Conservation (phyloP, 106 monocot genomes). For the Phalaenopsis equestris region DNA sequence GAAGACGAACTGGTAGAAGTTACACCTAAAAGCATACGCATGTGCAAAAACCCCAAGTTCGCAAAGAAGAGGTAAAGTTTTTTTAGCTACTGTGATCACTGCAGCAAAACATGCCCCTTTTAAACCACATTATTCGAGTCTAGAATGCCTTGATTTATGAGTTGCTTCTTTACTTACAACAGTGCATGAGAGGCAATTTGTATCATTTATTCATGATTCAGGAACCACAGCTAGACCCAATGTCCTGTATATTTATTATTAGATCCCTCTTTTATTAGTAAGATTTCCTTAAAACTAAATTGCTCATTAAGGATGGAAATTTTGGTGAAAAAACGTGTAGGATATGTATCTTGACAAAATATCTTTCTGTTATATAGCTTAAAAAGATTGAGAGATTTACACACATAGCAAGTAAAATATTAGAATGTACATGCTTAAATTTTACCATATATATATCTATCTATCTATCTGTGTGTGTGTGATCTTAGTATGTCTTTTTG, state of each 20-base stretch:
- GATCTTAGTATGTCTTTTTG: no score
- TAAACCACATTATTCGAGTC: no score
- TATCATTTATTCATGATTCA: not conserved
- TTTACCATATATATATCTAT: no score
- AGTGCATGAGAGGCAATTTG: not conserved
- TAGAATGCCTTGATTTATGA: not conserved
- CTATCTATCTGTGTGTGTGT: no score
- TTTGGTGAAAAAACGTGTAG: not conserved
- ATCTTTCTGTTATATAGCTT: no score
- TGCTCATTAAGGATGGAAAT: not conserved
- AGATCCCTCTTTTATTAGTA: not conserved
- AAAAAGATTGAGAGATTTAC: no score
- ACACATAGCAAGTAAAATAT: no score
- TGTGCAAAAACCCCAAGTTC: slow-evolving; percentile 87
- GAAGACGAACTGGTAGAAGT: slow-evolving; percentile 97
- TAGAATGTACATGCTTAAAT: no score
- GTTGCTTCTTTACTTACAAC: not conserved
- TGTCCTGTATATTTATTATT: not conserved
- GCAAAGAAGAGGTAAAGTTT: slow-evolving; percentile 31
- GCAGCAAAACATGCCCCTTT: not conserved
- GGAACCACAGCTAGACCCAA: not conserved
- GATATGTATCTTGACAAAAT: no score
- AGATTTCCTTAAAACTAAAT: not conserved
- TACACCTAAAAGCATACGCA: slow-evolving; percentile 74
- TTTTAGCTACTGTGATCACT: not conserved